Conservation (phyloP, 2,329 filamentous ascomycete species). For the Scorias spongiosa region DNA sequence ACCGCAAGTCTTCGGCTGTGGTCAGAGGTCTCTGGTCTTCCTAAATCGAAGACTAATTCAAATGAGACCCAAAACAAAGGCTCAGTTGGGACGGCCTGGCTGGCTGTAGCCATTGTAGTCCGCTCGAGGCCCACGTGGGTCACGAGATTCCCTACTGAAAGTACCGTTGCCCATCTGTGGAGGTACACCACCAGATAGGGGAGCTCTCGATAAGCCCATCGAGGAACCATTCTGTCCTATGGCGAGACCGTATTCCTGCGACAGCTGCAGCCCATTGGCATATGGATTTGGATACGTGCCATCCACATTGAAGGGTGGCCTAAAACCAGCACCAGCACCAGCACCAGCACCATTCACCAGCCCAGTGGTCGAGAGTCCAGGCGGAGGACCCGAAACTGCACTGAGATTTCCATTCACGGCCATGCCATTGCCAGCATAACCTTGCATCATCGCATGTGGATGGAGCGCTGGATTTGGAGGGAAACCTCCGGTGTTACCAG, state of each 20-base stretch:
- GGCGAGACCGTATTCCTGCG: conserved; percentile 9
- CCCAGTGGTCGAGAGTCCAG: conserved; percentile 55
- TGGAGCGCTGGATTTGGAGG: conserved; percentile 35
- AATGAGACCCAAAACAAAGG: too few relatives aligned
- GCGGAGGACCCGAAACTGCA: conserved; percentile 48
- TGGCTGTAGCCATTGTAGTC: too few relatives aligned
- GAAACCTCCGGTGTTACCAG: conserved; percentile 47
- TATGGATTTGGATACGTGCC: conserved; percentile 18
- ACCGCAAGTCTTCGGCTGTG: too few relatives aligned
- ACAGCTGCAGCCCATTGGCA: conserved; percentile 4
- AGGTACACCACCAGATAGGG: conserved; percentile 14
- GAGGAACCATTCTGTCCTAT: background rate
- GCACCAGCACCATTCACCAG: conserved; percentile 5
- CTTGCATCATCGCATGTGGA: conserved; percentile 37
- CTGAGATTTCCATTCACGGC: conserved; percentile 43
- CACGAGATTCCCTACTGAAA: conserved; percentile 9
- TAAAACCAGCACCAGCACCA: conserved; percentile 4
- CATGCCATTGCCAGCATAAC: conserved; percentile 40
- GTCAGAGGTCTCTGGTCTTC: too few relatives aligned
- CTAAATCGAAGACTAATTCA: too few relatives aligned
- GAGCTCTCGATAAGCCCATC: too few relatives aligned
- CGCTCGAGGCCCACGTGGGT: too few relatives aligned
- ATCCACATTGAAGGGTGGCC: conserved; percentile 7
- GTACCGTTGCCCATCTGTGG: conserved; percentile 12
- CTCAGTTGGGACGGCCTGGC: too few relatives aligned